phyloP scores from a whole-genome alignment of 495 filamentous ascomycete species.

The Aspergillus ellipticus region DNA sequence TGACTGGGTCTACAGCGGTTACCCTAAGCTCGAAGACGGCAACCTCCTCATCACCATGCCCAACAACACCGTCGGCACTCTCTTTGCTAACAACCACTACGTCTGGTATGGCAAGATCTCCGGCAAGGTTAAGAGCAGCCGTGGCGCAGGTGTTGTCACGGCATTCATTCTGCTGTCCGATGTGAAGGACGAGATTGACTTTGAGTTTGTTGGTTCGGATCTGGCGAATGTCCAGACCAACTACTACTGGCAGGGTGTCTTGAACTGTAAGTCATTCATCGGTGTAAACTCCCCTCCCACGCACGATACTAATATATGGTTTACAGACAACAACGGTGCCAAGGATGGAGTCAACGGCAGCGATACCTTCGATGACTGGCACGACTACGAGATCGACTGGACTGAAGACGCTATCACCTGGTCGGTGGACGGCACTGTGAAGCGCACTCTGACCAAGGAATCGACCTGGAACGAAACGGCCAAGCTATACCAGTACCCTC shows the following conservation, averaged over 20 bases:
- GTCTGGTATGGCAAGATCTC: constrained; percentile 97
- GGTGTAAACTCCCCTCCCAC: constrained; percentile 12
- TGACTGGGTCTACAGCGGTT: constrained; percentile 88
- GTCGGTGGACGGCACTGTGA: constrained; percentile 73
- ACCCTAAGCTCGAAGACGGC: constrained; percentile 56
- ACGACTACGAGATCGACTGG: constrained; percentile 94
- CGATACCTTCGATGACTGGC: constrained; percentile 74
- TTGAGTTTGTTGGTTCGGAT: constrained; percentile 86
- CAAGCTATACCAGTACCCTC: constrained; percentile 83
- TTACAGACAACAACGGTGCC: constrained; percentile 63
- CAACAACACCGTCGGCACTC: constrained; percentile 73
- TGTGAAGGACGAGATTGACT: constrained; percentile 97
- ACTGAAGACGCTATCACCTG: constrained; percentile 78
- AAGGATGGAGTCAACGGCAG: constrained; percentile 61
- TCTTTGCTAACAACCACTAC: constrained; percentile 82
- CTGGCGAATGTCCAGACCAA: constrained; percentile 80
- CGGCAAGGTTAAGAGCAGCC: constrained; percentile 79
- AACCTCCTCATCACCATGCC: constrained; percentile 83
- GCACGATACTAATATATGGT: not conserved
- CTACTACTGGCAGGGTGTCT: constrained; percentile 94
- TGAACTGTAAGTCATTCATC: constrained; percentile 66
- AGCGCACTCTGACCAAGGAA: constrained; percentile 67
- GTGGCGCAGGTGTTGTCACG: constrained; percentile 83
- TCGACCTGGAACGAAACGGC: constrained; percentile 81
- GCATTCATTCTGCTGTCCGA: constrained; percentile 94